Evolutionary conservation across 352 stramenopile species (phyloP).

Genomic region (Pythium myriotylum): DNA sequence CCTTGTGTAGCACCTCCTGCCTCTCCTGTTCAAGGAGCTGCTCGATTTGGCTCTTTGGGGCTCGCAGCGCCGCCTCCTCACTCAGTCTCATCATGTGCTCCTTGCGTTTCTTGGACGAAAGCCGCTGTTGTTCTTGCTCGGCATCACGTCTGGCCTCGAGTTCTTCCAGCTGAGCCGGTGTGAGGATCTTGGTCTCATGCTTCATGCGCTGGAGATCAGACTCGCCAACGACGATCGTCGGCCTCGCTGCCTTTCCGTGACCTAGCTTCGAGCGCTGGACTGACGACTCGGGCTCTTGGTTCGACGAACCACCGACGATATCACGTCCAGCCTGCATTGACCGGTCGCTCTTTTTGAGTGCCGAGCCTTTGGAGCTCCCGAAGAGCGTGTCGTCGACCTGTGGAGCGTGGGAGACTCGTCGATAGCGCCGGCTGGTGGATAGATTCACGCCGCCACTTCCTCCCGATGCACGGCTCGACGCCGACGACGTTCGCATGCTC

Average conservation of each 20-base stretch:
- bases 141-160: slow-evolving; percentile 59
- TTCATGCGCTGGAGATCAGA: slow-evolving; percentile 65
- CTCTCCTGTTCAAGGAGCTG: slow-evolving; percentile 76
- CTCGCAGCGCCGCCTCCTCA: slow-evolving; percentile 58
- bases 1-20: slow-evolving; percentile 54
- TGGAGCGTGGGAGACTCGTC: slow-evolving; percentile 53
- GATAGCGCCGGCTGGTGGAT: slow-evolving; percentile 49
- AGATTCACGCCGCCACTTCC: slow-evolving; percentile 6
- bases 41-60: slow-evolving; percentile 80
- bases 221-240: slow-evolving; percentile 37
- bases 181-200: slow-evolving; percentile 69
- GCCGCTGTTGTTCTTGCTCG: slow-evolving; percentile 53
- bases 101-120: slow-evolving; percentile 74
- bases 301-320: slow-evolving; percentile 18
- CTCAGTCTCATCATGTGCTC: slow-evolving; percentile 78
- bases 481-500: slow-evolving; percentile 30
- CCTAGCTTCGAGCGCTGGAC: slow-evolving; percentile 12
- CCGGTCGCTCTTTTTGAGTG: slow-evolving; percentile 45
- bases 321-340: slow-evolving; percentile 67
- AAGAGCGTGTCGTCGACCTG: slow-evolving; percentile 82
- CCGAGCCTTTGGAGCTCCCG: slow-evolving; percentile 20
- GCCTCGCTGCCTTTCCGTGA: slow-evolving; percentile 13
- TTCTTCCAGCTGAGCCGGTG: slow-evolving; percentile 47
- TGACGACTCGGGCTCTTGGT: slow-evolving; percentile 28
- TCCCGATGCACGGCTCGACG: slow-evolving; percentile 26